Conservation (phyloP, 768 basidiomycete species). For the Omphalotus guepiniiformis region DNA sequence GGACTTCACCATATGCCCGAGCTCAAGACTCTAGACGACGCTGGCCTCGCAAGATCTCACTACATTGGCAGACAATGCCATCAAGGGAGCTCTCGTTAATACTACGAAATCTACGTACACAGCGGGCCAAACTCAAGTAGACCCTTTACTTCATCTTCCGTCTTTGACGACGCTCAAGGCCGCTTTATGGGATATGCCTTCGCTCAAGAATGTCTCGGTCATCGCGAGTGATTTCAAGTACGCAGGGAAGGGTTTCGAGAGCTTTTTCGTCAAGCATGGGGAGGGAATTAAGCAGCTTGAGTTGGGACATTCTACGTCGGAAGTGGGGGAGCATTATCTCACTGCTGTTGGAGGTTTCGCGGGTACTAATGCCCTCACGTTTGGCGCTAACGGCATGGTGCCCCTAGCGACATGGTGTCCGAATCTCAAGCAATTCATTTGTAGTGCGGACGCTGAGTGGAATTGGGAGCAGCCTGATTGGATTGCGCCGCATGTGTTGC, state of each 20-base stretch:
- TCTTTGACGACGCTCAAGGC: no score
- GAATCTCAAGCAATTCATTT: slow-evolving; percentile 64
- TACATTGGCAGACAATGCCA: no score
- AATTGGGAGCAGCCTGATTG: slow-evolving; percentile 77
- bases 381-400: slow-evolving; percentile 36
- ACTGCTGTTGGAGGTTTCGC: no score
- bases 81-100: no score
- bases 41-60: no score
- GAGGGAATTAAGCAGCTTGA: slow-evolving; percentile 59
- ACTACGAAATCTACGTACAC: no score
- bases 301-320: slow-evolving; percentile 65
- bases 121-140: no score
- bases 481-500: slow-evolving; percentile 79
- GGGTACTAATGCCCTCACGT: no score
- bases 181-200: slow-evolving; percentile 63
- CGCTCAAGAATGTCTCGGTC: slow-evolving; percentile 58
- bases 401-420: slow-evolving; percentile 69
- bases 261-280: slow-evolving; percentile 67
- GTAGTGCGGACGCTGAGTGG: slow-evolving; percentile 76
- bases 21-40: no score
- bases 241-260: slow-evolving; percentile 57
- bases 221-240: slow-evolving; percentile 69
- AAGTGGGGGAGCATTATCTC: slow-evolving; percentile 64
- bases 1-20: no score
- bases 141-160: no score